Base-by-base conservation (phyloP, 2,329 filamentous ascomycete species). In the Pseudogymnoascus sp. region DNA sequence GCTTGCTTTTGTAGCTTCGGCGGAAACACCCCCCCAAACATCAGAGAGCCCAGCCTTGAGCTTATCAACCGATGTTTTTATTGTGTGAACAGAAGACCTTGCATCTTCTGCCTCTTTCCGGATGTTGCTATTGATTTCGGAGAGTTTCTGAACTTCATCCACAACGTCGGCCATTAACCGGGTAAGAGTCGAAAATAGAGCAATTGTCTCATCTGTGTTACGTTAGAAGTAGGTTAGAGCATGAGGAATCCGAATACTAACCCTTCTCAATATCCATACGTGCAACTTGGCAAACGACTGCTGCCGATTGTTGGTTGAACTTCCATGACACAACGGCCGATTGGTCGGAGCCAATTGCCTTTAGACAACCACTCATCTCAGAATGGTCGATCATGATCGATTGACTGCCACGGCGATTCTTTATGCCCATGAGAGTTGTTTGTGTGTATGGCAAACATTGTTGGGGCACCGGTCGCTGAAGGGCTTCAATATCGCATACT, bases 281-380 rank as follows among this genome's bases (percentile, higher is more conserved):
- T 41, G 81, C 79, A 28, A 83, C 83, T 64, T 85, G 79, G 65
- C 86, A 88, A 65, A 88, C 82, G 16, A 83, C 72, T 43, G 83
- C 74, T 2, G 83, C 83, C 65, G 85, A 84, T 61, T 85, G 81
- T 61, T 79, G 76, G 62, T 77, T 81, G 70, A 85, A 85, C 65
- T 81, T 83, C 73, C 84, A 88, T 22, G 83, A 86, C 1, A 78
- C 85, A 84, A 84, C 88, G 69, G 77, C 81, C 47, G 84, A 82
- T 1, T 79, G 77, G 22, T 79, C 76, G 16, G 77, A 76, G 50
- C 80, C 78, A 1, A 88, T 70, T 4, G 77, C 77, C 50, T 73
- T 75, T 4, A 85, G 71, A 65, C 85, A 89, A 8, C 73, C 67
- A 50, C 76, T 74, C 22, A 85, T 64, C 16, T 71, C 58, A 25